These are phyloP conservation scores for Rhizopus sp. DNA, from an alignment of 371 early-diverging fungal species.

Conservation along the genomic window DNA sequence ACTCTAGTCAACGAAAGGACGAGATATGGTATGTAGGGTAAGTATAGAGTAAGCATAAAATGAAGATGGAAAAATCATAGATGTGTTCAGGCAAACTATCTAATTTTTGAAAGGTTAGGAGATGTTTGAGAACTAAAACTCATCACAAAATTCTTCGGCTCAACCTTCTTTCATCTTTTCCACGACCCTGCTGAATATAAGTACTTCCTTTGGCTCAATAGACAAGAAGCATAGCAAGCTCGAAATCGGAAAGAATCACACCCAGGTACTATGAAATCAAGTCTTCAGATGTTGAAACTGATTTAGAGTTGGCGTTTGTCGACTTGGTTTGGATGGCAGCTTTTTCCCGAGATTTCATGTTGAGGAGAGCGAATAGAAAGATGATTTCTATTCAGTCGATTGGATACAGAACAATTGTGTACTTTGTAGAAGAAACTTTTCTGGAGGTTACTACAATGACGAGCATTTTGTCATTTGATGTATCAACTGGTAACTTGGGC, in stretches of 20 bases:
- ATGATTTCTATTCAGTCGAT: slow-evolving; percentile 1
- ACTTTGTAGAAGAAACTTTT: slow-evolving; percentile 3
- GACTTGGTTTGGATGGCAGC: slow-evolving; percentile 11
- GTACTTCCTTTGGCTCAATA: slow-evolving; percentile 10
- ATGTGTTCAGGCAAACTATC: too few relatives aligned
- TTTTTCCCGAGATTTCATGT: slow-evolving; percentile 9
- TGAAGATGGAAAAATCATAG: too few relatives aligned
- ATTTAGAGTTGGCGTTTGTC: slow-evolving; percentile 9
- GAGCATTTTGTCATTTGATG: slow-evolving; percentile 1
- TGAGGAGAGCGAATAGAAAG: slow-evolving; percentile 8
- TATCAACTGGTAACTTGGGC: not conserved
- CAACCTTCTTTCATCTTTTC: slow-evolving; percentile 7
- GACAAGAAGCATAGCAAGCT: slow-evolving; percentile 7
- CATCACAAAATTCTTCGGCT: slow-evolving; percentile 1
- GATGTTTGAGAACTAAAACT: slow-evolving; percentile 1
- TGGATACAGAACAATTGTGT: slow-evolving; percentile 5
- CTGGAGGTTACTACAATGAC: not conserved
- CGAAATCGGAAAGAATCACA: slow-evolving; percentile 3
- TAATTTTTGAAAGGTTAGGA: too few relatives aligned
- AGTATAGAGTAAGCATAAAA: too few relatives aligned
- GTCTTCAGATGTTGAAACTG: not conserved
- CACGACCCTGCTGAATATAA: slow-evolving; percentile 4
- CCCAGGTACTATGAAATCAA: slow-evolving; percentile 10
- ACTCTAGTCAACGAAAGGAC: too few relatives aligned
- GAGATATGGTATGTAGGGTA: too few relatives aligned